Conservation (phyloP, 202 grass and related monocot species). For the Eragrostis tef region DNA sequence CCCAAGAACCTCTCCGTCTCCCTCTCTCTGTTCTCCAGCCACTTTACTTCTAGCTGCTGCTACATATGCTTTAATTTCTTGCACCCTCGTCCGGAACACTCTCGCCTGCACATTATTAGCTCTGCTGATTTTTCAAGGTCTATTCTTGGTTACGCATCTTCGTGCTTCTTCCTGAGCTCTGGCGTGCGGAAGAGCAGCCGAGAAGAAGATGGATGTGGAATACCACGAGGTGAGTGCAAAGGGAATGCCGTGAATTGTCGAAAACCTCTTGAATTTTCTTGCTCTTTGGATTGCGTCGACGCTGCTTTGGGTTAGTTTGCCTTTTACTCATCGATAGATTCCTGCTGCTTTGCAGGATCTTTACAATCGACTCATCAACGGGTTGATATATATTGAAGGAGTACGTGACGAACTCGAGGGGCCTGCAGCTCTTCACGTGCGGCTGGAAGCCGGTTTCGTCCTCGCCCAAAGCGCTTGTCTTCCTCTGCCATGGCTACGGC, state of each 20-base stretch:
- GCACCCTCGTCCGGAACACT: neutral
- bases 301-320: too few relatives aligned
- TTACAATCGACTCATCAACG: too few relatives aligned
- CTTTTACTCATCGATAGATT: too few relatives aligned
- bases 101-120: neutral
- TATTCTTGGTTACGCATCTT: neutral
- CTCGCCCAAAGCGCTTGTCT: constrained; percentile 83
- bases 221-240: constrained; percentile 71
- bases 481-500: constrained; percentile 94
- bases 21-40: too few relatives aligned
- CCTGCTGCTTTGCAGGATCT: too few relatives aligned
- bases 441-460: constrained; percentile 68
- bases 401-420: constrained; percentile 73
- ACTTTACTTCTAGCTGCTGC: too few relatives aligned
- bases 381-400: constrained; percentile 49
- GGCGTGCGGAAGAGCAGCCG: neutral
- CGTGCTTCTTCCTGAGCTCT: neutral
- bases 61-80: neutral
- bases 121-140: neutral
- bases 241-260: neutral
- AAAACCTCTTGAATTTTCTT: neutral
- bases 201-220: constrained; percentile 54
- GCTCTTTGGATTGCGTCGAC: neutral
- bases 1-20: neutral
- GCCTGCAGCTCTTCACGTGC: constrained; percentile 82